Percentiles rank a stretch among this genome's conserved stretches.
phyloP scores from a whole-genome alignment of 202 grass and related monocot genomes.

The Cymbopogon flexuosus region DNA sequence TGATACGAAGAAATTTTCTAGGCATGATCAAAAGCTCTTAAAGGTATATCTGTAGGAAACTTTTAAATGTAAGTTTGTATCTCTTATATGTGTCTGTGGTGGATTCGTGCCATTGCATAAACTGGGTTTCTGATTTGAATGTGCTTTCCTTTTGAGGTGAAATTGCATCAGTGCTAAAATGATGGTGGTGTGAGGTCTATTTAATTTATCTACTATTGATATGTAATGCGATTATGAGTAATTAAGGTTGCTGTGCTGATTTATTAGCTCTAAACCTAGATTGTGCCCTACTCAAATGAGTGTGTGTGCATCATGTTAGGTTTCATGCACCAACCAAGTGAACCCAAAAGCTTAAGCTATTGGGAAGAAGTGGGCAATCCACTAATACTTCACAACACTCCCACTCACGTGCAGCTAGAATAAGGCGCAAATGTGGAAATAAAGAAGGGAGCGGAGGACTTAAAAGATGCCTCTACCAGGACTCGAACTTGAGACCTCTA shows the following conservation, averaged over 20 bases:
- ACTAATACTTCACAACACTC: too few species aligned
- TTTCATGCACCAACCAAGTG: too few species aligned
- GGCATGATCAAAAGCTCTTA: conserved; percentile 59
- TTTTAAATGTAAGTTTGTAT: conserved; percentile 28
- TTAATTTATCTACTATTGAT: conserved; percentile 14
- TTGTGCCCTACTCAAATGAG: conserved; percentile 5
- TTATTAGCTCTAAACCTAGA: conserved; percentile 1
- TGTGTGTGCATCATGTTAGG: neutral
- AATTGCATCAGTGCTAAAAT: conserved; percentile 16
- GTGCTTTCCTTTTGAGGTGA: conserved; percentile 4
- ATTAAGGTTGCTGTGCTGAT: neutral
- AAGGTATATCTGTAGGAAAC: conserved; percentile 56
- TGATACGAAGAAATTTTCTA: conserved; percentile 72
- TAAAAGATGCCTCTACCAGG: too few species aligned
- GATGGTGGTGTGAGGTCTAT: conserved; percentile 7
- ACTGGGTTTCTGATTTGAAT: neutral
- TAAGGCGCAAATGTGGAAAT: too few species aligned
- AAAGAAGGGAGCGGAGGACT: too few species aligned
- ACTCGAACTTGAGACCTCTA: too few species aligned
- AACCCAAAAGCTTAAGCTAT: too few species aligned
- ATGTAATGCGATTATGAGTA: neutral
- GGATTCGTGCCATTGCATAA: conserved; percentile 13
- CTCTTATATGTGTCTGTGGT: conserved; percentile 10
- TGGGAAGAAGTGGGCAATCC: too few species aligned
- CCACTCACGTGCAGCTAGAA: too few species aligned